Evolutionary conservation across 129 eudicot genomes (phyloP), one percentile per base, ranked within the genome.

Genomic region (Arctium minus): DNA sequence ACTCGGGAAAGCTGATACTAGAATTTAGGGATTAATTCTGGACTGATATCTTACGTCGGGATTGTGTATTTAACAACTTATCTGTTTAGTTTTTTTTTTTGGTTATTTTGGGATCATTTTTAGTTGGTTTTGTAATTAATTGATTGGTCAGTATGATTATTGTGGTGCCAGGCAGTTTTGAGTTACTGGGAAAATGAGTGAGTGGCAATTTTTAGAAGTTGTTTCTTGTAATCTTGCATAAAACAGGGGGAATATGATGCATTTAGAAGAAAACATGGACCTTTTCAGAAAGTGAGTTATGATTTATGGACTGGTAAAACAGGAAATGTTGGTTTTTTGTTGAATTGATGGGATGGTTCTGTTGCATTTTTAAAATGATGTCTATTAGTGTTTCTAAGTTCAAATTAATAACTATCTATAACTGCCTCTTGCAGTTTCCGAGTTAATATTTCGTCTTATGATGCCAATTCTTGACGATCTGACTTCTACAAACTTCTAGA

Each of bases 271-370:
- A 11, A 80, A 11, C 11, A 17, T 70, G 69, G 56, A 33, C 70
- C 22, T 48, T 48, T 75, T 75, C 27, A 74, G 85, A 74, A 73
- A 74, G 75, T 60, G 38, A 68, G 7, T 44, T 68, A 69, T 67
- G 56, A 11, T 82, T 36, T 27, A 37, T 48, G 70, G 81, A 42
- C 22, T 22, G 42, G 70, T 67, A 68, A 56, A 60, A 67, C 32
- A 7, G 72, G 70, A 56, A 76, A 68, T 48, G 9, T 33, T 3
- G 53, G 30, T 12, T 22, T 50, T 74, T 30, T 1, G 42, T 70
- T 80, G 75, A 80, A 38, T 48, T 17, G 39, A 64, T 53, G 38
- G 74, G 71, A 8, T 31, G 22, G 70, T 80, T 30, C 44, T 81
- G 31, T 73, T 67, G 22, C 4, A 30, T 30, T 38, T 56, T 30